phyloP scores from a whole-genome alignment of 2,329 filamentous ascomycete genomes.

The Venturia aucupariae region DNA sequence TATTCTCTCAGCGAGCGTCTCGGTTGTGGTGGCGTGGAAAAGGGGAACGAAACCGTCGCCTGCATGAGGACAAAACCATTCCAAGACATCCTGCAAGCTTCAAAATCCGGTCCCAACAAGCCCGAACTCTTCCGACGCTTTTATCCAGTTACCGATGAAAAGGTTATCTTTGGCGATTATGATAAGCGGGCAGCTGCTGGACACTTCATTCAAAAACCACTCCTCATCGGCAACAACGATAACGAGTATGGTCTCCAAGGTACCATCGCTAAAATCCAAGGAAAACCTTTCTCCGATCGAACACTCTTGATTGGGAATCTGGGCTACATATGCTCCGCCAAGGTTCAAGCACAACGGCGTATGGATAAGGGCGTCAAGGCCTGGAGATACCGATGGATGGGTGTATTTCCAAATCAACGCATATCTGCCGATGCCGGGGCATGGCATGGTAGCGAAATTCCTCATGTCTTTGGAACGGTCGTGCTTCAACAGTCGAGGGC shows the following conservation, averaged over 20 bases:
- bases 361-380: background rate
- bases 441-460: conserved; percentile 11
- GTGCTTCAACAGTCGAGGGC: background rate
- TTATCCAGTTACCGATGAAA: conserved; percentile 11
- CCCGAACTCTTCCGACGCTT: conserved; percentile 15
- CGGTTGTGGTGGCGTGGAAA: conserved; percentile 5
- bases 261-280: background rate
- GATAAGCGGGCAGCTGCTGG: background rate
- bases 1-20: conserved; percentile 5
- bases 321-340: conserved; percentile 8
- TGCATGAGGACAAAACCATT: conserved; percentile 21
- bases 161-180: conserved; percentile 12
- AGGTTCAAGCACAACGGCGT: conserved; percentile 1
- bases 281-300: background rate
- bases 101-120: conserved; percentile 13
- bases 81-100: conserved; percentile 19
- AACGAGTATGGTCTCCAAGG: conserved; percentile 10
- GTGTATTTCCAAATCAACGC: conserved; percentile 11
- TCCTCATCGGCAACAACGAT: conserved; percentile 15
- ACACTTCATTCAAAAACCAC: conserved; percentile 9
- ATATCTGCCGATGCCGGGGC: conserved; percentile 4
- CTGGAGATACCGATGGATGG: conserved; percentile 14
- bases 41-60: conserved; percentile 12
- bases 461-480: conserved; percentile 11
- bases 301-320: background rate